Evolutionary conservation across 352 stramenopile species (phyloP).

Genomic region (Phytophthora brassicae): DNA sequence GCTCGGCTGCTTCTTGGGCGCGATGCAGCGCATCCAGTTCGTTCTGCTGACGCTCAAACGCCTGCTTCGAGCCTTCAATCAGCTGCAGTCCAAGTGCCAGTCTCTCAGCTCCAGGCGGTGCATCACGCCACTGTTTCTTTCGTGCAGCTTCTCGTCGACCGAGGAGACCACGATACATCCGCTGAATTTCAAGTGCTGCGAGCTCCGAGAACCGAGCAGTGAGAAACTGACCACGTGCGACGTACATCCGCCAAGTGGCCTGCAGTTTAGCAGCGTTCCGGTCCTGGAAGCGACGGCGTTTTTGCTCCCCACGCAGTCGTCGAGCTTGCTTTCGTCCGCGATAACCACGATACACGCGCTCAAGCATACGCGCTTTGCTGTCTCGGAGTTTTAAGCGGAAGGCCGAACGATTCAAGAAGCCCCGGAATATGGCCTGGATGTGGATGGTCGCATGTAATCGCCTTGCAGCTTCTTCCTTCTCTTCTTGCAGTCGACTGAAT

Average conservation of each 20-base stretch:
- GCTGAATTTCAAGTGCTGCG: constrained; percentile 89
- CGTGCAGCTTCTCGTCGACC: constrained; percentile 62
- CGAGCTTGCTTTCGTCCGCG: constrained; percentile 44
- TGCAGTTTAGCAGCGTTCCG: constrained; percentile 80
- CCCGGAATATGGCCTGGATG: constrained; percentile 75
- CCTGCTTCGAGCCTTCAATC: constrained; percentile 93
- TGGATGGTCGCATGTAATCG: constrained; percentile 34
- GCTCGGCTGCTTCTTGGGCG: constrained; percentile 88
- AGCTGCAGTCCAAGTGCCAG: constrained; percentile 89
- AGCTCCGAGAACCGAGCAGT: constrained; percentile 61
- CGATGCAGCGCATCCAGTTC: constrained; percentile 92
- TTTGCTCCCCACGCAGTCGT: constrained; percentile 42
- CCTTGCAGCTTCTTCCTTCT: constrained; percentile 21
- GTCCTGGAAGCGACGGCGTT: constrained; percentile 48
- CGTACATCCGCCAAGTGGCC: constrained; percentile 88
- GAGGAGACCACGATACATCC: constrained; percentile 85
- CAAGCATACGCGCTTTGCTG: constrained; percentile 50
- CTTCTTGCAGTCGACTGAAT: constrained; percentile 33
- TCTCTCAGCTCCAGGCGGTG: constrained; percentile 86
- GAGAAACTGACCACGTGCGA: constrained; percentile 67
- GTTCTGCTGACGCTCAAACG: constrained; percentile 90
- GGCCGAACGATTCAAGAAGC: constrained; percentile 52
- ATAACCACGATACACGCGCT: constrained; percentile 79
- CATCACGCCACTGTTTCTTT: constrained; percentile 87
- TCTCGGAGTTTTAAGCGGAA: constrained; percentile 47